Percentiles rank a stretch among this genome's conserved stretches.
phyloP scores from a whole-genome alignment of 768 basidiomycete genomes.

The Strobilomyces dryophilus region DNA sequence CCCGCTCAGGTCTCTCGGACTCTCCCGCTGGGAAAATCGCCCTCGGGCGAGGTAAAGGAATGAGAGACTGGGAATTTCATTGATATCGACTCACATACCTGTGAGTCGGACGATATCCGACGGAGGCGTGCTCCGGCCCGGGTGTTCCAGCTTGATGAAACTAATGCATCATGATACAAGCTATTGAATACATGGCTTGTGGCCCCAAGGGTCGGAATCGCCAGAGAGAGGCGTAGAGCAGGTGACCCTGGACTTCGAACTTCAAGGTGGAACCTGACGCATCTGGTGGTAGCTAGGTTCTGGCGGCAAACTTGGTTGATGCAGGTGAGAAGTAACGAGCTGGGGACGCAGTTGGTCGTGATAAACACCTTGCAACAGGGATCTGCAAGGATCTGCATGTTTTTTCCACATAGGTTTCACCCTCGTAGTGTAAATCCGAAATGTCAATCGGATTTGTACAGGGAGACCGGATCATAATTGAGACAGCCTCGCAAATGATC shows the following conservation, averaged over 20 bases:
- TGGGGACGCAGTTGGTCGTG: slow-evolving; percentile 14
- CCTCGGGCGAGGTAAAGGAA: background rate
- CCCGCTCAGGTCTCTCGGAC: background rate
- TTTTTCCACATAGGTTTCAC: slow-evolving; percentile 7
- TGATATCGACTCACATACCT: background rate
- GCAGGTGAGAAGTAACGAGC: slow-evolving; percentile 10
- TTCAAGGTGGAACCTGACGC: background rate
- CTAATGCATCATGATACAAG: background rate
- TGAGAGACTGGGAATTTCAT: background rate
- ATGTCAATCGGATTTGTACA: slow-evolving; percentile 8
- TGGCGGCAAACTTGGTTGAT: background rate
- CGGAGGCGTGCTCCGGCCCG: slow-evolving; percentile 4
- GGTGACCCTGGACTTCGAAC: slow-evolving; percentile 14
- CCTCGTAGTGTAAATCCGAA: slow-evolving; percentile 13
- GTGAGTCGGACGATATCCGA: slow-evolving; percentile 12
- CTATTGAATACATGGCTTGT: slow-evolving; percentile 3
- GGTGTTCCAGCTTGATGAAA: slow-evolving; percentile 10
- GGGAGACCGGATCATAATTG: slow-evolving; percentile 19
- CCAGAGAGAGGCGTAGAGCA: slow-evolving; percentile 1
- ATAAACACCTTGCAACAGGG: slow-evolving; percentile 20
- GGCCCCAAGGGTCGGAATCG: slow-evolving; percentile 7
- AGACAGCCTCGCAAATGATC: slow-evolving; percentile 12
- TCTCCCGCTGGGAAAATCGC: background rate
- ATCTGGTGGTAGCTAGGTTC: slow-evolving; percentile 1
- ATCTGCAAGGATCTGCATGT: slow-evolving; percentile 22